Conservation (phyloP, 441 rosid genomes). For the Mallotus repandus region DNA sequence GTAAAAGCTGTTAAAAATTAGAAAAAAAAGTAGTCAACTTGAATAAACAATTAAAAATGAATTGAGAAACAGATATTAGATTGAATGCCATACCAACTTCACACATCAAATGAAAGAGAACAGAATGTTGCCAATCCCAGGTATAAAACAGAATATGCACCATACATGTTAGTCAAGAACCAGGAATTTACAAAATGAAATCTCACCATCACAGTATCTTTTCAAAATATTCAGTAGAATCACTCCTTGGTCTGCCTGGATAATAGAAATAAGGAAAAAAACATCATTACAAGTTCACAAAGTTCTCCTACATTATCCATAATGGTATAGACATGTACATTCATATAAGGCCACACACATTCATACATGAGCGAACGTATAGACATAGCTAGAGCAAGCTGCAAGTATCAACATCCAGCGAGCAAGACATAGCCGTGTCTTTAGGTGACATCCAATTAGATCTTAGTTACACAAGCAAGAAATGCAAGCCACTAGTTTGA, state of each 20-base stretch:
- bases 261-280: conserved; percentile 3
- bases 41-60: neutral
- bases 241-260: conserved; percentile 38
- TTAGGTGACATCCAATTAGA: neutral
- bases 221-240: conserved; percentile 36
- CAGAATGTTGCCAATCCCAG: neutral
- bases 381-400: neutral
- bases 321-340: neutral
- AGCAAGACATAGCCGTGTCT: neutral
- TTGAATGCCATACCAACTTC: neutral
- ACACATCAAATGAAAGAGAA: conserved; percentile 1
- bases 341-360: neutral
- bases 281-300: neutral
- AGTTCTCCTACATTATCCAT: neutral
- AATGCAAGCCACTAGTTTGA: neutral
- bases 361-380: neutral
- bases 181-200: neutral
- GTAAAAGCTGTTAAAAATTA: conserved; percentile 46
- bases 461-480: neutral
- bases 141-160: neutral
- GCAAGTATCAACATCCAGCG: neutral
- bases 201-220: conserved; percentile 37
- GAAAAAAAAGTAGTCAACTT: neutral
- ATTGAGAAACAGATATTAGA: neutral
- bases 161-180: neutral